Evolutionary conservation across 805 yeast genomes (phyloP), one percentile per base, ranked within the genome.

Genomic region (Candida wancherniae): DNA sequence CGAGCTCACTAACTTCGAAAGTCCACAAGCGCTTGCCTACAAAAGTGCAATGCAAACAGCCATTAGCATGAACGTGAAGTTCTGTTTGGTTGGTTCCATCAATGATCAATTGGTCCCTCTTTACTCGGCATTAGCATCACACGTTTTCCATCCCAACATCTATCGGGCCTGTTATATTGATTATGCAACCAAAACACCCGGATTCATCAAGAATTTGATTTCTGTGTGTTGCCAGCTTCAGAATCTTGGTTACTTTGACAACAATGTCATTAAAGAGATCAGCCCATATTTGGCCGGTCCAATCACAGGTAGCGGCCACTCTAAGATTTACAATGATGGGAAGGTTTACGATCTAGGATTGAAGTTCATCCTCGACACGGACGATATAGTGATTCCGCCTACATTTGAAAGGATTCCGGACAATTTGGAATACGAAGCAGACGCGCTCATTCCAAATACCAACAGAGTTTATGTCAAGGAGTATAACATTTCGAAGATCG

Each of bases 91-190:
- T 17, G 97, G 96, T 0, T 84, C 95, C 0, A 76, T 87, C 16
- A 86, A 92, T 53, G 98, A 92, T 57, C 98, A 87, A 57, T 57
- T 92, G 47, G 96, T 90, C 3, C 98, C 98, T 4, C 57, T 90
- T 9, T 90, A 88, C 50, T 87, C 96, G 0, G 80, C 97, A 0
- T 69, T 81, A 8, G 87, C 95, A 26, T 67, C 80, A 1, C 94
- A 87, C 55, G 70, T 84, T 2, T 71, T 73, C 42, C 98, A 90
- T 61, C 97, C 98, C 3, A 84, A 87, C 55, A 76, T 90, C 10
- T 88, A 76, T 50, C 67, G 95, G 31, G 94, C 95, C 0, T 87
- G 88, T 12, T 92, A 85, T 51, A 76, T 90, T 19, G 97, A 92
- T 54, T 84, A 82, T 19, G 73, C 79, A 13, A 79, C 92, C 1